phyloP scores from a whole-genome alignment of 768 basidiomycete species.

The Boletales sp. region DNA sequence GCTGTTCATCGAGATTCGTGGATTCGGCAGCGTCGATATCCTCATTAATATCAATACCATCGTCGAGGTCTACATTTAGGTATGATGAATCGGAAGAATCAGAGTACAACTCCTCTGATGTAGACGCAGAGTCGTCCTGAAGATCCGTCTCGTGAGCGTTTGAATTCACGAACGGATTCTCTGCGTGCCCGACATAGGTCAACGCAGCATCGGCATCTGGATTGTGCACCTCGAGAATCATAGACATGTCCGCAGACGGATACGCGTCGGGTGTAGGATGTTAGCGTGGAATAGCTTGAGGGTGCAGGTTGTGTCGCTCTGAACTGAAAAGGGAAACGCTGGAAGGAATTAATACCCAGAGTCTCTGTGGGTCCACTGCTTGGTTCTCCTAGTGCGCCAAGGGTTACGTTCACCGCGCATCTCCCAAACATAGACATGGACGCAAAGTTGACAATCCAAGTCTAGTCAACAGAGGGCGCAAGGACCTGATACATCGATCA shows the following conservation, averaged over 20 bases:
- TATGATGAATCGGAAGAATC: slow-evolving; percentile 18
- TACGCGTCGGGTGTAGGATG: not conserved
- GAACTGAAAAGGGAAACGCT: not conserved
- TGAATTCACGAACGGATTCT: slow-evolving; percentile 11
- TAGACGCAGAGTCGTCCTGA: not conserved
- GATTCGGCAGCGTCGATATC: slow-evolving; percentile 15
- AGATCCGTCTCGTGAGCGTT: not conserved
- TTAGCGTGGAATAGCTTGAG: not conserved
- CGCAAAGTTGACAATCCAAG: slow-evolving; percentile 19
- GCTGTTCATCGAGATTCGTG: slow-evolving; percentile 10
- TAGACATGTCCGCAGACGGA: slow-evolving; percentile 8
- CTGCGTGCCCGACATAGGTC: slow-evolving; percentile 1
- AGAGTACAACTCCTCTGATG: slow-evolving; percentile 12
- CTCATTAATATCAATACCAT: slow-evolving; percentile 11
- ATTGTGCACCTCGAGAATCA: slow-evolving; percentile 11
- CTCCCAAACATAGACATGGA: slow-evolving; percentile 16
- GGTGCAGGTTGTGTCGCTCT: slow-evolving; percentile 1
- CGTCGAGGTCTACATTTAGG: slow-evolving; percentile 13
- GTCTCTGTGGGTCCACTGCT: slow-evolving; percentile 16
- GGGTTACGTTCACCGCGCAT: slow-evolving; percentile 5
- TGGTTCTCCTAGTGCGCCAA: slow-evolving; percentile 1
- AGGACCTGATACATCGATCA: slow-evolving; percentile 4
- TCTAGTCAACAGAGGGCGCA: slow-evolving; percentile 1
- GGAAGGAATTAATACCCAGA: slow-evolving; percentile 5
- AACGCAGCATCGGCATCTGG: slow-evolving; percentile 6